Evolutionary conservation across 1,139 yeast species (phyloP), one percentile per base, ranked within the genome.

Genomic region (Saccharomyces hybrid): DNA sequence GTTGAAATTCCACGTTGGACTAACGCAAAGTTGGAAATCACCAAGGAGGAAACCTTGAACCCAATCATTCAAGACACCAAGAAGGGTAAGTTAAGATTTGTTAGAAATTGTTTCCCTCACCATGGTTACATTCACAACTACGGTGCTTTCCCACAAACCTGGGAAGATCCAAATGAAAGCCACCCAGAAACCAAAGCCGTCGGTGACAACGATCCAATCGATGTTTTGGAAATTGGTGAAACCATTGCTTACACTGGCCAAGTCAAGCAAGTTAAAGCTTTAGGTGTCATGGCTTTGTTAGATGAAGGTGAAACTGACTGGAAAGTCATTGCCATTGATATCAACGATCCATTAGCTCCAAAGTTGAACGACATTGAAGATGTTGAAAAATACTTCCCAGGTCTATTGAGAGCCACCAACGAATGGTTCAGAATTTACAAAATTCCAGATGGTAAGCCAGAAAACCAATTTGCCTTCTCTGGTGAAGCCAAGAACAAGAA

Each of bases 251-350:
- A 79, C 70, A 82, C 87, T 28, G 97, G 96, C 54, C 85, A 84
- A 67, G 82, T 88, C 64, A 83, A 83, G 67, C 84, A 84, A 70
- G 96, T 88, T 56, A 88, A 87, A 73, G 88, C 88, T 41, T 75
- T 89, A 61, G 97, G 97, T 61, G 82, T 88, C 58, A 80, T 88
- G 80, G 96, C 96, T 42, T 76, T 89, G 64, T 80, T 89, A 63
- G 96, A 89, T 69, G 96, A 88, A 71, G 96, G 96, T 58, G 96
- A 88, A 74, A 83, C 95, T 62, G 97, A 89, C 74, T 89, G 97
- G 97, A 89, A 89, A 73, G 82, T 89, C 54, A 81, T 89, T 65
- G 96, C 83, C 59, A 80, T 89, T 62, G 86, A 85, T 67, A 76
- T 79, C 53, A 77, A 80, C 57, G 97, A 89, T 70, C 90, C 93